Evolutionary conservation across 1,284 basidiomycete genomes (phyloP).

Genomic region (Fomitopsis pinicola): DNA sequence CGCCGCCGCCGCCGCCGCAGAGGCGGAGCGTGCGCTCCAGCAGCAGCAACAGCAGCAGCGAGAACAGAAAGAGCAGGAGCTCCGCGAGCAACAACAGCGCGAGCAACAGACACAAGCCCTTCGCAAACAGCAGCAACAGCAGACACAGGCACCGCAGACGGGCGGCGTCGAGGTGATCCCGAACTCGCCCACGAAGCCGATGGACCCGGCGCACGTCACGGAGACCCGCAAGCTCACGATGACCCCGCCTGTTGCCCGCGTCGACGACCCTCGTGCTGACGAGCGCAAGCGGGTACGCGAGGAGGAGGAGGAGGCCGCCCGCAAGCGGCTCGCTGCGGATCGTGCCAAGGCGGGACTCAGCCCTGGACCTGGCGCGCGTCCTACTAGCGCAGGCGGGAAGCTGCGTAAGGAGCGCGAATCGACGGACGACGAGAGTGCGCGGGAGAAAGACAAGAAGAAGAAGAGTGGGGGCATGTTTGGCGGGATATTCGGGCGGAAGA

Average conservation of each 20-base stretch:
- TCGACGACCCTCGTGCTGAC: constrained; percentile 34
- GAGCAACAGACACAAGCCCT: constrained; percentile 27
- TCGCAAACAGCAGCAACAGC: constrained; percentile 34
- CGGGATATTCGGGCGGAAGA: constrained; percentile 70
- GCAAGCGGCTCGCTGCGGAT: constrained; percentile 41
- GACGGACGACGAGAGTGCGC: constrained; percentile 40
- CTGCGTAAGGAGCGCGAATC: constrained; percentile 60
- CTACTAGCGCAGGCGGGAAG: constrained; percentile 37
- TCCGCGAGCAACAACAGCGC: constrained; percentile 8
- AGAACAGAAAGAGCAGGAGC: constrained; percentile 20
- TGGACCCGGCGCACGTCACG: constrained; percentile 53
- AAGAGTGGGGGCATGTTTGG: constrained; percentile 70
- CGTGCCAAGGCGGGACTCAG: constrained; percentile 12
- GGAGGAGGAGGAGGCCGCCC: constrained; percentile 55
- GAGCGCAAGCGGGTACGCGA: constrained; percentile 57
- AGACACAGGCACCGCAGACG: constrained; percentile 14
- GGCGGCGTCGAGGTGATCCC: constrained; percentile 22
- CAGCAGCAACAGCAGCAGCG: constrained; percentile 26
- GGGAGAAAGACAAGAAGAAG: constrained; percentile 56
- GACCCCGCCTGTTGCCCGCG: constrained; percentile 70
- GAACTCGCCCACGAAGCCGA: constrained; percentile 26
- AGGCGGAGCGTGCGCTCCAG: constrained; percentile 16
- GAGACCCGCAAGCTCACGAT: constrained; percentile 74
- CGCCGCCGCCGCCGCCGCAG: constrained; percentile 4
- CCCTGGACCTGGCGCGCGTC: constrained; percentile 5